Evolutionary conservation across 345 rosid genomes (phyloP).

Genomic region (Anacardium occidentale): DNA sequence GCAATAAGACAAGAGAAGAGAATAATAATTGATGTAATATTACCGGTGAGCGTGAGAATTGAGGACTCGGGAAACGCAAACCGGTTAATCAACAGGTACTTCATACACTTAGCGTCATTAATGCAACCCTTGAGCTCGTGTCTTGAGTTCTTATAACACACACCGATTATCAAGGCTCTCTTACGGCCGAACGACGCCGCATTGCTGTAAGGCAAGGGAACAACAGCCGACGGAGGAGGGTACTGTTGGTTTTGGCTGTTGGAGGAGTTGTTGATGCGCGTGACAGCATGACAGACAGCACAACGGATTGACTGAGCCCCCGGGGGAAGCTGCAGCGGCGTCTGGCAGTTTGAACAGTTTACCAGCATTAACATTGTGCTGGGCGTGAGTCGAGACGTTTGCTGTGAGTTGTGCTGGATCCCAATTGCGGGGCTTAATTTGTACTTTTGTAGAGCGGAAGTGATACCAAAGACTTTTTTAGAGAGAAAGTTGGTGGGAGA

Average conservation of each 20-base stretch:
- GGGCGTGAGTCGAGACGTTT: too few species aligned
- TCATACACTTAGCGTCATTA: slow-evolving; percentile 84
- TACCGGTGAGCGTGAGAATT: slow-evolving; percentile 78
- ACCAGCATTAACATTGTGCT: slow-evolving; percentile 46
- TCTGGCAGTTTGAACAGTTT: slow-evolving; percentile 71
- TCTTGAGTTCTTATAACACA: slow-evolving; percentile 51
- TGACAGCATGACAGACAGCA: slow-evolving; percentile 62
- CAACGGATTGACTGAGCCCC: slow-evolving; percentile 74
- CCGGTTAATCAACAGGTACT: slow-evolving; percentile 69
- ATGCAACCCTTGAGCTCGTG: slow-evolving; percentile 80
- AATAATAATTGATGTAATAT: background rate
- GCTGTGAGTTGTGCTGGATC: background rate
- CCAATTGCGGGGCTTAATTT: background rate
- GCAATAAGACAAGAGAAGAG: too few species aligned
- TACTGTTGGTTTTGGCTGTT: slow-evolving; percentile 1
- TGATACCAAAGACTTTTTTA: too few species aligned
- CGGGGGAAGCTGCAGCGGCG: slow-evolving; percentile 62
- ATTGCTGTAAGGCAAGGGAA: slow-evolving; percentile 44
- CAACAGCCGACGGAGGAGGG: slow-evolving; percentile 22
- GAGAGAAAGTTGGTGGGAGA: background rate
- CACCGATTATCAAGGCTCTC: slow-evolving; percentile 81
- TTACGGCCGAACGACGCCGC: slow-evolving; percentile 60
- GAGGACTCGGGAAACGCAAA: slow-evolving; percentile 80
- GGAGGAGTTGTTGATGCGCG: slow-evolving; percentile 33
- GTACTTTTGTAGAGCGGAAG: too few species aligned